These are phyloP conservation scores for Neurospora terricola DNA, from an alignment of 495 filamentous ascomycete genomes.

Conservation along the genomic window DNA sequence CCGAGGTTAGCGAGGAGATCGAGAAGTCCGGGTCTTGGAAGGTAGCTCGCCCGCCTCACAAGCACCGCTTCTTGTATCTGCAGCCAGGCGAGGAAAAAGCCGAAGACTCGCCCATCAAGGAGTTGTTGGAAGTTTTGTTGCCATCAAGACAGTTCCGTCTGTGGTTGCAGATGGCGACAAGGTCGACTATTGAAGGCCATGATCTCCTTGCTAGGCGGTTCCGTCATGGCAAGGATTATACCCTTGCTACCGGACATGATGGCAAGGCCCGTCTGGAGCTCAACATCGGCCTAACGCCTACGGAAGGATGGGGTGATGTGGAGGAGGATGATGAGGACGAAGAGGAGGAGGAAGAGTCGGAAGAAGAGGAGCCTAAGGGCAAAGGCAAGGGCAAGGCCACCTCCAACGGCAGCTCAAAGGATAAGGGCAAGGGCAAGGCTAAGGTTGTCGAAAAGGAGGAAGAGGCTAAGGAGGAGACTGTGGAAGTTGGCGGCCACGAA, in stretches of 20 bases:
- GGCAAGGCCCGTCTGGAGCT: conserved; percentile 79
- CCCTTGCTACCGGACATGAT: conserved; percentile 75
- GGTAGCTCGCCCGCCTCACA: conserved; percentile 83
- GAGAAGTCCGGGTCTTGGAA: conserved; percentile 51
- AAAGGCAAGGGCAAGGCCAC: conserved; percentile 42
- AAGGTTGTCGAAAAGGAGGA: conserved; percentile 14
- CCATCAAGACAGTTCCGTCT: conserved; percentile 81
- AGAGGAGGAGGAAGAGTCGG: conserved; percentile 26
- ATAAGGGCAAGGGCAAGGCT: conserved; percentile 13
- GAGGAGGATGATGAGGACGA: conserved; percentile 45
- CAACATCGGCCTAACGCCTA: conserved; percentile 74
- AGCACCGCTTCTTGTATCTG: conserved; percentile 84
- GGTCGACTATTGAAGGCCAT: conserved; percentile 52
- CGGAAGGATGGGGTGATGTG: conserved; percentile 69
- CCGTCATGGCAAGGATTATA: conserved; percentile 80
- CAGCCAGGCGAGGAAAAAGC: conserved; percentile 29
- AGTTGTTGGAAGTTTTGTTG: conserved; percentile 66
- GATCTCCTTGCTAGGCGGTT: conserved; percentile 74
- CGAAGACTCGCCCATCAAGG: conserved; percentile 52
- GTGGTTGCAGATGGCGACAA: conserved; percentile 77
- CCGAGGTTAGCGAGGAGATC: conserved; percentile 43
- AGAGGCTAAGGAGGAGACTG: conserved; percentile 20
- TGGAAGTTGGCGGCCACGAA: conserved; percentile 74
- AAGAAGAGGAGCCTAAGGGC: conserved; percentile 19
- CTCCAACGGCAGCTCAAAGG: conserved; percentile 23